These are phyloP conservation scores for Neofusicoccum cordaticola DNA, from an alignment of 2,329 filamentous ascomycete species.

Conservation along the genomic window DNA sequence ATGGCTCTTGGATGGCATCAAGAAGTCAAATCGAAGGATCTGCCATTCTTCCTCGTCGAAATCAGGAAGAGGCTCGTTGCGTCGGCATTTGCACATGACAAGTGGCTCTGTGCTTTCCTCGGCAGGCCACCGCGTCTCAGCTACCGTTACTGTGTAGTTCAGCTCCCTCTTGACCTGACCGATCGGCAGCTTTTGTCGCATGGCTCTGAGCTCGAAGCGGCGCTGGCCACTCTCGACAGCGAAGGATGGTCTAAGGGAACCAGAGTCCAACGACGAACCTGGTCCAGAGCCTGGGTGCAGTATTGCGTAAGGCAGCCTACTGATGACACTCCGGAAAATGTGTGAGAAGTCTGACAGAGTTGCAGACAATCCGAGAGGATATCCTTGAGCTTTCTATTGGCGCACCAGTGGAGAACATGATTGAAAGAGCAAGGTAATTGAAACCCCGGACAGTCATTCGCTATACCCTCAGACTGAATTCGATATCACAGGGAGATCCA, in stretches of 20 bases:
- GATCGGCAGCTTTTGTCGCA: constrained; percentile 50
- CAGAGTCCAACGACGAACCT: constrained; percentile 44
- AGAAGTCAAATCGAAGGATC: constrained; percentile 19
- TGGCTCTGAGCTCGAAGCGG: constrained; percentile 18
- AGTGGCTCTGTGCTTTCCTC: constrained; percentile 51
- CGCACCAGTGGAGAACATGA: constrained; percentile 32
- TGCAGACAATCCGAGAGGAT: constrained; percentile 46
- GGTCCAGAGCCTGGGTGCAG: constrained; percentile 46
- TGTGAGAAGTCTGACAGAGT: background rate
- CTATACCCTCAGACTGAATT: background rate
- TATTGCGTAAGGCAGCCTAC: constrained; percentile 36
- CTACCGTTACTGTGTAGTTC: constrained; percentile 54
- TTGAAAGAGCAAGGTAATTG: constrained; percentile 32
- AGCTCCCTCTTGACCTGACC: constrained; percentile 54
- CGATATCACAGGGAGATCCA: constrained; percentile 23
- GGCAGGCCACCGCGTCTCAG: constrained; percentile 55
- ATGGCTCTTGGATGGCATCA: constrained; percentile 38
- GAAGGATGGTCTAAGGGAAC: constrained; percentile 32
- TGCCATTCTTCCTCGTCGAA: constrained; percentile 35
- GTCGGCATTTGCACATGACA: constrained; percentile 43
- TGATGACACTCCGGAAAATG: background rate
- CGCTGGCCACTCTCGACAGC: background rate
- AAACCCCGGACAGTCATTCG: background rate
- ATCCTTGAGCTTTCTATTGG: constrained; percentile 58
- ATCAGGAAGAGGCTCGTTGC: constrained; percentile 34